Evolutionary conservation across 108 stramenopile species (phyloP).

Genomic region (Nitzschia putrida): DNA sequence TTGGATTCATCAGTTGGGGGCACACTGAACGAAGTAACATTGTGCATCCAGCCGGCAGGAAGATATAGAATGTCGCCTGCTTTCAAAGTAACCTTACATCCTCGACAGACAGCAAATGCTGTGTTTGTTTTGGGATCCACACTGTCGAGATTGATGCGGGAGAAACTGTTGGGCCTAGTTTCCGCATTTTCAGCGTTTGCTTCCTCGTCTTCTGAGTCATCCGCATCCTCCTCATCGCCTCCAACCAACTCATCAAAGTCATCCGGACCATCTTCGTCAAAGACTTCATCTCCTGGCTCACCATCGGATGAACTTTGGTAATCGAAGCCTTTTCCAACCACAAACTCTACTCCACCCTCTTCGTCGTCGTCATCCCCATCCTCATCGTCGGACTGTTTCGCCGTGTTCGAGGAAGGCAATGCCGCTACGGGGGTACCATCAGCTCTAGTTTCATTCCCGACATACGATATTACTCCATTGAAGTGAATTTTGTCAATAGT

Average conservation of each 20-base stretch:
- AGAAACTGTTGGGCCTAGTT: slow-evolving; percentile 32
- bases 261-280: slow-evolving; percentile 36
- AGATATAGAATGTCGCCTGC: slow-evolving; percentile 91
- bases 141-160: slow-evolving; percentile 11
- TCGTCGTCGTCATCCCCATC: slow-evolving; percentile 43
- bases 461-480: slow-evolving; percentile 89
- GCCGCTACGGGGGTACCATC: slow-evolving; percentile 41
- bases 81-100: slow-evolving; percentile 50
- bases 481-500: slow-evolving; percentile 67
- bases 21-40: slow-evolving; percentile 69
- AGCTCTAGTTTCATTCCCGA: slow-evolving; percentile 24
- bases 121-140: slow-evolving; percentile 14
- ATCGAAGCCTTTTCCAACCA: slow-evolving; percentile 46
- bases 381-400: slow-evolving; percentile 38
- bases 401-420: background rate
- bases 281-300: slow-evolving; percentile 1
- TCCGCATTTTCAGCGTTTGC: slow-evolving; percentile 9
- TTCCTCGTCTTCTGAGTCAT: background rate
- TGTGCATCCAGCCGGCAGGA: slow-evolving; percentile 97
- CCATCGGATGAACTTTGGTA: slow-evolving; percentile 29
- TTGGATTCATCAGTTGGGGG: background rate
- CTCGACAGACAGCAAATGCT: slow-evolving; percentile 27
- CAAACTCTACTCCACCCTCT: slow-evolving; percentile 18
- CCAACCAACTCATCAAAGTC: slow-evolving; percentile 24
- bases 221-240: background rate